These are phyloP conservation scores for Tulasnella sp. DNA, from an alignment of 768 basidiomycete genomes.

Conservation along the genomic window DNA sequence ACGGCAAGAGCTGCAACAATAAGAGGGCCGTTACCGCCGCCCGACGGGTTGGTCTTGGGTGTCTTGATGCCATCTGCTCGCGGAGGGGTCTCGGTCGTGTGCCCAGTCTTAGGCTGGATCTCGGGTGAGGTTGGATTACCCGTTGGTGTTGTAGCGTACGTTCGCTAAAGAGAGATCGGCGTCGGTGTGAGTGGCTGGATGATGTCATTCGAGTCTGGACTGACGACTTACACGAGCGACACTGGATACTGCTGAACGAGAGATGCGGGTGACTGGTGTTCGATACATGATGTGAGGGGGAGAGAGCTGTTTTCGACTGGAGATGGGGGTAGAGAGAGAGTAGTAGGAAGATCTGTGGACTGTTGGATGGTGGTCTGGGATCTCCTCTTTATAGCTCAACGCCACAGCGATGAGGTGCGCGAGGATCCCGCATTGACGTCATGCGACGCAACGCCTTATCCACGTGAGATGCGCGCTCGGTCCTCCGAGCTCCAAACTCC, in stretches of 20 bases:
- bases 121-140: not conserved
- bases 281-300: not conserved
- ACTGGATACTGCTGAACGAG: not conserved
- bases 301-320: not conserved
- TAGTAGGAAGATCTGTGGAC: not conserved
- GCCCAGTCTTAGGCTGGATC: not conserved
- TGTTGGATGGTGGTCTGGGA: not conserved
- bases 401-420: not conserved
- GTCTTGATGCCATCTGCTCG: not conserved
- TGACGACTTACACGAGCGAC: conserved; percentile 7
- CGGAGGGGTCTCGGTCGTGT: not conserved
- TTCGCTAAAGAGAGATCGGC: not conserved
- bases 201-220: not conserved
- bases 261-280: not conserved
- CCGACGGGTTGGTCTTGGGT: not conserved
- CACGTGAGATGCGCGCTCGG: not conserved
- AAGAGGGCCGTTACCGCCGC: conserved; percentile 10
- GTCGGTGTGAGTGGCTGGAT: not conserved
- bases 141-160: not conserved
- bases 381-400: not conserved
- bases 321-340: not conserved
- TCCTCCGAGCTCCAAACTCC: not conserved
- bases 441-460: not conserved
- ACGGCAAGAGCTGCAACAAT: not conserved
- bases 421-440: conserved; percentile 1